Percentiles rank a stretch among this genome's conserved stretches.
These are phyloP conservation scores for Neoascochyta sp. DNA, from an alignment of 2,329 filamentous ascomycete species.

Conservation along the genomic window DNA sequence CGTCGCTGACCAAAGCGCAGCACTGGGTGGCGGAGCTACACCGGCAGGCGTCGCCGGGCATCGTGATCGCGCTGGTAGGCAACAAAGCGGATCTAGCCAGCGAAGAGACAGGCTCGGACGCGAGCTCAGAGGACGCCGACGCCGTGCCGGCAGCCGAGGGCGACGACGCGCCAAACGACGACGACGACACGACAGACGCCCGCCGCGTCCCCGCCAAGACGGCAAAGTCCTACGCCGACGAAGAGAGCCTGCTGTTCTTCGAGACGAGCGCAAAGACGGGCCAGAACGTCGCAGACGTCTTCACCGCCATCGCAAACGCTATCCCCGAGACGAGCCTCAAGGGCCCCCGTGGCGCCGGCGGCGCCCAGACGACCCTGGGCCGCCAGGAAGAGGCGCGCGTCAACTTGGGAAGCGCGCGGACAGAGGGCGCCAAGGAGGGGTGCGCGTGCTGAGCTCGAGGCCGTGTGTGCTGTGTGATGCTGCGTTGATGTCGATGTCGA, in stretches of 20 bases:
- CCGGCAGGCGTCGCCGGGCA: constrained; percentile 90
- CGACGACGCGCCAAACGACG: constrained; percentile 53
- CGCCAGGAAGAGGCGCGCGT: constrained; percentile 66
- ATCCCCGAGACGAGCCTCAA: constrained; percentile 97
- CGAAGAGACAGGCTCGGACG: constrained; percentile 21
- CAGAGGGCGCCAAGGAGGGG: constrained; percentile 77
- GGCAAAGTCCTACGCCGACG: constrained; percentile 88
- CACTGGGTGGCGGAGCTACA: constrained; percentile 98
- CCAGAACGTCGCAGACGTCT: constrained; percentile 89
- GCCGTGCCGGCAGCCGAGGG: constrained; percentile 49
- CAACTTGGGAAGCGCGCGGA: constrained; percentile 69
- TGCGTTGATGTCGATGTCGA: background rate
- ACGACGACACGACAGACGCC: constrained; percentile 68
- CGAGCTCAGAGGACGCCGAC: constrained; percentile 49
- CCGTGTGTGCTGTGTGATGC: no score
- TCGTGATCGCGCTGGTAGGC: constrained; percentile 93
- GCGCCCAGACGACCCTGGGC: constrained; percentile 56
- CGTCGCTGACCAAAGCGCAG: constrained; percentile 92
- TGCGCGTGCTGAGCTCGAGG: constrained; percentile 76
- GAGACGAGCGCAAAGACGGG: constrained; percentile 98
- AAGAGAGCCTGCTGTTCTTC: constrained; percentile 91
- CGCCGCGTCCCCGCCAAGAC: constrained; percentile 88
- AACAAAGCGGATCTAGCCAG: constrained; percentile 80
- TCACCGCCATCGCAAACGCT: constrained; percentile 95
- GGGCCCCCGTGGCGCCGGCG: constrained; percentile 67